phyloP scores from a whole-genome alignment of 2,329 filamentous ascomycete genomes.

The Paecilomyces sp. region DNA sequence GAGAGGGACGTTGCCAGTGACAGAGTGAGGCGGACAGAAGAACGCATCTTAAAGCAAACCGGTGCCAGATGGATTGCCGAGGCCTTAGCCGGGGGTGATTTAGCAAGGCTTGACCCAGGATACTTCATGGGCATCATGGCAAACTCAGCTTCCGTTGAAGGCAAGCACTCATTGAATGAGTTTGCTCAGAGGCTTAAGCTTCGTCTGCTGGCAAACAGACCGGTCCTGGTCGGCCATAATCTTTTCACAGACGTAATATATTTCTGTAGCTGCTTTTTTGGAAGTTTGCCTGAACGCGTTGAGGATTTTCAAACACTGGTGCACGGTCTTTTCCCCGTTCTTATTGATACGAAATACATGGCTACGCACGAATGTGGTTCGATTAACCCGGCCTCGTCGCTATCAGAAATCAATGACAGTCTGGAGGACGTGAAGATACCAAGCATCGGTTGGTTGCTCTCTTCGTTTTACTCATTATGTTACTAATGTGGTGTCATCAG shows the following conservation, averaged over 20 bases:
- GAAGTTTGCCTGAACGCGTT: constrained; percentile 48
- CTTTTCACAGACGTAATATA: constrained; percentile 58
- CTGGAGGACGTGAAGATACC: constrained; percentile 18
- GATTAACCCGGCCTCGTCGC: constrained; percentile 39
- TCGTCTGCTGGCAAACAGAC: constrained; percentile 38
- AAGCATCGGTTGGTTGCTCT: constrained; percentile 19
- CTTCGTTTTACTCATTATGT: background rate
- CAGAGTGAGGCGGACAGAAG: constrained; percentile 19
- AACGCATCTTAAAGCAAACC: constrained; percentile 25
- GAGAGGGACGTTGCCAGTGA: constrained; percentile 23
- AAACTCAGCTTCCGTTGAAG: constrained; percentile 8
- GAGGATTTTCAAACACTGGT: constrained; percentile 46
- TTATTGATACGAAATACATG: constrained; percentile 59
- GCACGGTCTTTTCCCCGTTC: constrained; percentile 48
- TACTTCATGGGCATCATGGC: constrained; percentile 19
- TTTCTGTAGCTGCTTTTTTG: constrained; percentile 54
- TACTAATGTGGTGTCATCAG: constrained; percentile 17
- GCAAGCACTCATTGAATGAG: constrained; percentile 14
- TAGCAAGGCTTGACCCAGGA: constrained; percentile 28
- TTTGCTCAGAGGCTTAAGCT: constrained; percentile 27
- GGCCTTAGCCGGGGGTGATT: constrained; percentile 35
- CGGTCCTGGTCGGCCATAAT: constrained; percentile 56
- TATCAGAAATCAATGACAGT: constrained; percentile 20
- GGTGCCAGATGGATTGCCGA: constrained; percentile 43
- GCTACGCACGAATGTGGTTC: constrained; percentile 50